These are phyloP conservation scores for Diaporthe sp. DNA, from an alignment of 2,329 filamentous ascomycete genomes.

Conservation along the genomic window DNA sequence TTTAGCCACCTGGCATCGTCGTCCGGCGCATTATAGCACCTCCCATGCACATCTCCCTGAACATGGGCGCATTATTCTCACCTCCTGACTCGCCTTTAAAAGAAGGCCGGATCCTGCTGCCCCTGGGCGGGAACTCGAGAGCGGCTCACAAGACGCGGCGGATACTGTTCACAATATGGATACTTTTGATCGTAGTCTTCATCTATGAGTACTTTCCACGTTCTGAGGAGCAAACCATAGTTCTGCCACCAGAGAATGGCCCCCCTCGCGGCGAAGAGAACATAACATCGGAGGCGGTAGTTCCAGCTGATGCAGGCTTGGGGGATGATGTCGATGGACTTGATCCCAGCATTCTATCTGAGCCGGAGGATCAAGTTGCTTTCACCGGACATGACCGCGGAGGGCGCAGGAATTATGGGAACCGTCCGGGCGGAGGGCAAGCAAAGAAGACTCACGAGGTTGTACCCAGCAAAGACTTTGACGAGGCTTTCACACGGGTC, in stretches of 20 bases:
- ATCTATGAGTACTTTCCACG: background rate
- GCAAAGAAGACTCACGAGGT: background rate
- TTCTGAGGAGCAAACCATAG: background rate
- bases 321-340: background rate
- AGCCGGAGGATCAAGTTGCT: background rate
- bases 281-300: background rate
- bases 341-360: background rate
- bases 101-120: slow-evolving; percentile 31
- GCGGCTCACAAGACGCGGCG: slow-evolving; percentile 4
- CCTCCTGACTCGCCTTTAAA: slow-evolving; percentile 31
- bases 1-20: background rate
- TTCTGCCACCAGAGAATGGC: background rate
- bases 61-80: slow-evolving; percentile 26
- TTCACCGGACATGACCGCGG: background rate
- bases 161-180: slow-evolving; percentile 12
- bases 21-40: background rate
- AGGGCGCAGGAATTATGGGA: background rate
- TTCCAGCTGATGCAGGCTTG: background rate
- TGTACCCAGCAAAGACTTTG: slow-evolving; percentile 40
- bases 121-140: slow-evolving; percentile 8
- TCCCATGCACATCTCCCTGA: background rate
- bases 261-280: background rate
- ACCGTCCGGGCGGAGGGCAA: background rate
- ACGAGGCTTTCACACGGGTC: slow-evolving; percentile 45
- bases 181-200: slow-evolving; percentile 1